phyloP scores from a whole-genome alignment of 192 early-diverging fungal genomes.

The Pilaira anomala region DNA sequence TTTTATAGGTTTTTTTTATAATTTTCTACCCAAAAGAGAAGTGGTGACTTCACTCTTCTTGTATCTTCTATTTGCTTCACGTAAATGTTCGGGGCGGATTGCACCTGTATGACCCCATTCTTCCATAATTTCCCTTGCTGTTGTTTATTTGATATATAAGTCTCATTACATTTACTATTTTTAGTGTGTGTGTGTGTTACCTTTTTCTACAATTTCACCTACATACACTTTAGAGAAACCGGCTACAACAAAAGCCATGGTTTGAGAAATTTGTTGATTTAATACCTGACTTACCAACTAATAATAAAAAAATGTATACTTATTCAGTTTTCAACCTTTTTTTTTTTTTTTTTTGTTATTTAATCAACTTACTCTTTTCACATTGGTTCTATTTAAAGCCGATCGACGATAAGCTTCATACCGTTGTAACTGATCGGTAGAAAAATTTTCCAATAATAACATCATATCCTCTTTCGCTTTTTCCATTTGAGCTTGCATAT shows the following conservation, averaged over 20 bases:
- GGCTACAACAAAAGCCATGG: slow-evolving; percentile 77
- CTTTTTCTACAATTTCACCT: slow-evolving; percentile 83
- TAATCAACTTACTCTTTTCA: slow-evolving; percentile 61
- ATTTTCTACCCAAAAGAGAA: slow-evolving; percentile 19
- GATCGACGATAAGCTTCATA: slow-evolving; percentile 82
- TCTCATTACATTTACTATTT: too few relatives aligned
- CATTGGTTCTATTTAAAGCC: slow-evolving; percentile 68
- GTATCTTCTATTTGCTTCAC: slow-evolving; percentile 81
- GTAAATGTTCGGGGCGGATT: slow-evolving; percentile 79
- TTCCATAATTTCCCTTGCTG: slow-evolving; percentile 76
- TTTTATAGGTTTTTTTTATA: neutral
- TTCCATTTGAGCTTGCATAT: slow-evolving; percentile 43
- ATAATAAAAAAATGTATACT: neutral
- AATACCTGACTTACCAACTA: slow-evolving; percentile 61
- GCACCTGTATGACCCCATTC: slow-evolving; percentile 74
- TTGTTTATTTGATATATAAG: neutral
- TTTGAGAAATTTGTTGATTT: slow-evolving; percentile 70
- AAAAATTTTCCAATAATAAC: slow-evolving; percentile 63
- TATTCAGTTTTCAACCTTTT: too few relatives aligned
- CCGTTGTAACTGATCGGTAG: slow-evolving; percentile 68
- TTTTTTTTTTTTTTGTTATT: too few relatives aligned
- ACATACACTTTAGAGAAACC: slow-evolving; percentile 92
- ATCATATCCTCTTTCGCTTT: slow-evolving; percentile 56
- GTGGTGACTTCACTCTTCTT: slow-evolving; percentile 45
- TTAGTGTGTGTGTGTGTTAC: slow-evolving; percentile 25